Evolutionary conservation across 768 basidiomycete species (phyloP).

Genomic region (Dioszegia aurantiaca): DNA sequence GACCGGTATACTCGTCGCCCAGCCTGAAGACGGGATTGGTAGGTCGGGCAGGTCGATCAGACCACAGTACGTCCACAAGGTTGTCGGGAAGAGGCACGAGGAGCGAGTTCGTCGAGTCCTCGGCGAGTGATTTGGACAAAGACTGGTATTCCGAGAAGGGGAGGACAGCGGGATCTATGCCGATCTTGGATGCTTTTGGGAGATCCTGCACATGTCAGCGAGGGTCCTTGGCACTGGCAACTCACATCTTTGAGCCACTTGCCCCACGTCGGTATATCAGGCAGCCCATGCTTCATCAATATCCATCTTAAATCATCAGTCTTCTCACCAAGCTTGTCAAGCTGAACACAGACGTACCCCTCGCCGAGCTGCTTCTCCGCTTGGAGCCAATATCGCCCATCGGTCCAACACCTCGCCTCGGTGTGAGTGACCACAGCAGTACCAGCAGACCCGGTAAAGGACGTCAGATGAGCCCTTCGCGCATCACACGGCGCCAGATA

Average conservation of each 20-base stretch:
- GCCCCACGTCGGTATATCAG: conserved; percentile 57
- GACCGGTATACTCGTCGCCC: conserved; percentile 71
- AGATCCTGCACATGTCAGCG: conserved; percentile 12
- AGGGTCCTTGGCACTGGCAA: neutral
- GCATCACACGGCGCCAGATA: conserved; percentile 81
- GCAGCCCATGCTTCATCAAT: conserved; percentile 85
- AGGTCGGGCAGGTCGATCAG: conserved; percentile 67
- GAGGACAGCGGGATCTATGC: conserved; percentile 23
- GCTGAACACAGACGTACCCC: conserved; percentile 57
- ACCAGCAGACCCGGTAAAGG: conserved; percentile 93
- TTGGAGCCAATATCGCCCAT: conserved; percentile 92
- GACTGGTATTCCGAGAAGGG: conserved; percentile 58
- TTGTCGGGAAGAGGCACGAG: conserved; percentile 69
- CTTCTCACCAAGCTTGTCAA: neutral
- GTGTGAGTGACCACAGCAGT: conserved; percentile 71
- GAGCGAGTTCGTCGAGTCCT: conserved; percentile 56
- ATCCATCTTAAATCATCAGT: conserved; percentile 73
- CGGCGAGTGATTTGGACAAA: conserved; percentile 60
- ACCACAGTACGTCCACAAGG: conserved; percentile 57
- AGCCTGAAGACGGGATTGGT: conserved; percentile 66
- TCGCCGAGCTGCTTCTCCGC: conserved; percentile 72
- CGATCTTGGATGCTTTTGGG: conserved; percentile 26
- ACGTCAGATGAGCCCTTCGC: conserved; percentile 81
- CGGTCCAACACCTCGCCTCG: conserved; percentile 82
- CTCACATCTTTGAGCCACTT: conserved; percentile 30